Evolutionary conservation across 352 stramenopile genomes (phyloP), one percentile per base, ranked within the genome.

Genomic region (Pythium periplocum): DNA sequence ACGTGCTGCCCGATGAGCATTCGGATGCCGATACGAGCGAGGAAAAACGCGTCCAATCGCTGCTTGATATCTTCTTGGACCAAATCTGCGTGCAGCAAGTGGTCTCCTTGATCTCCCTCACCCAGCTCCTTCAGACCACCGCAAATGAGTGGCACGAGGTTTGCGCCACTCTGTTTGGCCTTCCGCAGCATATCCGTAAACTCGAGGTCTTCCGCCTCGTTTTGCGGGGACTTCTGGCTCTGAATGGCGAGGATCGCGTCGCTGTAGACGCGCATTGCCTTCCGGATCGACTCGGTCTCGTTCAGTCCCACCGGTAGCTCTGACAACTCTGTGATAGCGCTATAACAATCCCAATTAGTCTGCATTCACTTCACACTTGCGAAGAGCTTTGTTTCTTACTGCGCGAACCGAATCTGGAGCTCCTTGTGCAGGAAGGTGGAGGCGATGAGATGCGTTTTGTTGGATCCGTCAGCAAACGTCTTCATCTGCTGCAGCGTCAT

Each of bases 1-100:
- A 88, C 78, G 51, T 93, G 83, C 56, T 93, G 83, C 1, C 96
- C 97, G 69, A 99, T 99, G 61, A 99, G 83, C 59, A 99, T 98
- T 49, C 97, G 94, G 69, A 99, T 99, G 36, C 97, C 97, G 59
- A 99, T 99, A 31, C 97, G 86, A 26, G 83, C 95, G 36, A 99
- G 86, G 66, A 99, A 99, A 71, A 99, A 99, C 48, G 89, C 87
- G 75, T 99, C 97, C 40, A 99, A 77, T 57, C 74, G 76, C 37
- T 78, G 54, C 56, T 83, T 83, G 45, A 93, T 68, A 51, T 90
- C 79, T 34, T 90, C 83, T 45, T 93, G 83, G 35, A 83, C 73
- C 44, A 64, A 74, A 33, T 71, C 62, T 39, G 86, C 70, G 46
- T 76, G 69, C 51, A 93, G 61, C 30, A 77, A 74, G 49, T 71